Conservation (phyloP, 805 yeast species). For the Metschnikowia lachancei region DNA sequence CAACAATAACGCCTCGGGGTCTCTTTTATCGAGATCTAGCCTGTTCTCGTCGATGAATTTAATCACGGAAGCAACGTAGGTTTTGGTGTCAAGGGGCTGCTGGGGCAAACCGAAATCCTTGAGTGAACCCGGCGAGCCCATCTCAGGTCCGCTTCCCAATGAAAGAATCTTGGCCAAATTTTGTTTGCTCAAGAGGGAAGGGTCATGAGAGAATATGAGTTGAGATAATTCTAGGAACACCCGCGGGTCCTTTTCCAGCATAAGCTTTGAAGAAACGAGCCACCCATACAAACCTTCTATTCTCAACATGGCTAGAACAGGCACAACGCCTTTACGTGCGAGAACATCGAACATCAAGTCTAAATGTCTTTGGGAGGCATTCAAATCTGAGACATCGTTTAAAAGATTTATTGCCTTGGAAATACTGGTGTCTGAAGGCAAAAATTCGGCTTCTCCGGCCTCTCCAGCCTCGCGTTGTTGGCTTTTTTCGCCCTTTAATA, state of each 20-base stretch:
- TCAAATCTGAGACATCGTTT: constrained; percentile 4
- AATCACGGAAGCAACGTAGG: constrained; percentile 17
- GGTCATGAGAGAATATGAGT: constrained; percentile 13
- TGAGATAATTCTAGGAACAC: constrained; percentile 12
- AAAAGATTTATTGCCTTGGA: constrained; percentile 16
- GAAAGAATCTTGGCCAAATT: constrained; percentile 11
- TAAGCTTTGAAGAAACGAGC: constrained; percentile 3
- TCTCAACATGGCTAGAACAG: constrained; percentile 4
- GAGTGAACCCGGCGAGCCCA: background rate
- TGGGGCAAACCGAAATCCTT: background rate
- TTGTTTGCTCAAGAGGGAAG: constrained; percentile 16
- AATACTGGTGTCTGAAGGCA: constrained; percentile 14
- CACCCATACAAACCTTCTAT: constrained; percentile 10
- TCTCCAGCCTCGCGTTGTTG: constrained; percentile 37
- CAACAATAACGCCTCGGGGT: constrained; percentile 30
- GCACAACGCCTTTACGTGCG: constrained; percentile 2
- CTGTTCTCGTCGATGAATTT: constrained; percentile 21
- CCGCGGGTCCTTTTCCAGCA: background rate
- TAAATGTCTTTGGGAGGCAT: background rate
- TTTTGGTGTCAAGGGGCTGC: background rate
- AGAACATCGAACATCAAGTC: constrained; percentile 8
- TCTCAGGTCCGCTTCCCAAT: background rate
- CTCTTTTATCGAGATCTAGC: constrained; percentile 25
- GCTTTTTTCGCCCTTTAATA: constrained; percentile 37
- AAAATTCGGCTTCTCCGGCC: constrained; percentile 27